Evolutionary conservation across 2,329 filamentous ascomycete species (phyloP).

Genomic region (Leptographium procerum): DNA sequence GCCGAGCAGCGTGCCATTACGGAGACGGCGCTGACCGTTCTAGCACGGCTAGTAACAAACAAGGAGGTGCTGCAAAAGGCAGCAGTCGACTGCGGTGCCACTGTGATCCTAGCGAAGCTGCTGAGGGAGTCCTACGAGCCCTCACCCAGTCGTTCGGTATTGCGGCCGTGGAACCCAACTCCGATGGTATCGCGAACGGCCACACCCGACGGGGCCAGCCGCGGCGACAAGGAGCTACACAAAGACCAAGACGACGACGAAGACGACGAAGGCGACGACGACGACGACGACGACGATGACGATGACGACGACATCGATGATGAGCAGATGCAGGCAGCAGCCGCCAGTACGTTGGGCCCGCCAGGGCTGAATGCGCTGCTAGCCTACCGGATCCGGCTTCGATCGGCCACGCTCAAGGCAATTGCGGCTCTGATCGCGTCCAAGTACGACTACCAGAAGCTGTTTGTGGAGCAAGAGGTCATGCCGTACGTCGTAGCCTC

Average conservation of each 20-base stretch:
- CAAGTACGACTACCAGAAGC: constrained; percentile 75
- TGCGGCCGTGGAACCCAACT: constrained; percentile 25
- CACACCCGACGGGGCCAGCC: not conserved
- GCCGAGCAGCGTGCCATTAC: constrained; percentile 40
- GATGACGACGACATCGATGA: not conserved
- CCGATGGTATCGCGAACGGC: constrained; percentile 9
- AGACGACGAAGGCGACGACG: not conserved
- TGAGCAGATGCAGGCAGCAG: constrained; percentile 16
- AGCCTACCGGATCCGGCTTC: constrained; percentile 61
- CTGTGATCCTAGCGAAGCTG: constrained; percentile 34
- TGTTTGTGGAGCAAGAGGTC: constrained; percentile 70
- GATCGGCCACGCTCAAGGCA: constrained; percentile 66
- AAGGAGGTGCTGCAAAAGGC: constrained; percentile 71
- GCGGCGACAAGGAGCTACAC: not conserved
- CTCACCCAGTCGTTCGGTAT: constrained; percentile 20
- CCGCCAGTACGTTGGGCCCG: constrained; percentile 37
- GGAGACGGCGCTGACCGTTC: constrained; percentile 61
- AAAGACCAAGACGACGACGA: not conserved
- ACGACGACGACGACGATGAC: not conserved
- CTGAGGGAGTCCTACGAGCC: constrained; percentile 41
- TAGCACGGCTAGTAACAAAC: constrained; percentile 70
- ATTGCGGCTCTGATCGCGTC: constrained; percentile 71
- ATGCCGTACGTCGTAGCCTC: constrained; percentile 77
- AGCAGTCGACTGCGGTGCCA: constrained; percentile 54
- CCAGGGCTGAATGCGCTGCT: constrained; percentile 48